Conservation (phyloP, 768 basidiomycete species). For the Tulasnella sp. region DNA sequence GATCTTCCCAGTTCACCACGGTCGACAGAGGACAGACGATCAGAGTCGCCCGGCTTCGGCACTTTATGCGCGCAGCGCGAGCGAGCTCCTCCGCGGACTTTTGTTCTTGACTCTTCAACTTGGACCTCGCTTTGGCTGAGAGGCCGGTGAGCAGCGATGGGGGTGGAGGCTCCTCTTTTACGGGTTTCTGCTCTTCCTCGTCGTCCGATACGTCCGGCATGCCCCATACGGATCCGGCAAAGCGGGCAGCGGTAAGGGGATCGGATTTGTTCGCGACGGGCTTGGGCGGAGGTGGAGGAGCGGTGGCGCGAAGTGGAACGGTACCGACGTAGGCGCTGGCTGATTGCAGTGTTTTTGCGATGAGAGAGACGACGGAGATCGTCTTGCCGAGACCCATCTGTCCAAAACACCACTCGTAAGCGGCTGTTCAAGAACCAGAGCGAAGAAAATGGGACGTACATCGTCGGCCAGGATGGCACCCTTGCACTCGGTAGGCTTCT, state of each 20-base stretch:
- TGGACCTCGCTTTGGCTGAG: conserved; percentile 58
- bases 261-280: conserved; percentile 35
- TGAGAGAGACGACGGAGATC: conserved; percentile 90
- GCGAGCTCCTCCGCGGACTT: conserved; percentile 56
- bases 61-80: conserved; percentile 75
- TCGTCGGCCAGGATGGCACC: conserved; percentile 96
- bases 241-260: conserved; percentile 57
- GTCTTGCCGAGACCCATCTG: conserved; percentile 99
- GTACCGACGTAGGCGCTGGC: conserved; percentile 60
- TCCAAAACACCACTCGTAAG: background rate
- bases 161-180: conserved; percentile 16
- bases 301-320: conserved; percentile 28
- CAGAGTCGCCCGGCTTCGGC: conserved; percentile 86
- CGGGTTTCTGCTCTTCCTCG: conserved; percentile 37
- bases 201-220: conserved; percentile 60
- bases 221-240: conserved; percentile 79
- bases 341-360: conserved; percentile 78
- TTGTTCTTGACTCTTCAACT: conserved; percentile 66
- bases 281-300: conserved; percentile 47
- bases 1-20: conserved; percentile 98
- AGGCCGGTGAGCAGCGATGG: conserved; percentile 24
- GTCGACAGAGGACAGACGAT: conserved; percentile 96
- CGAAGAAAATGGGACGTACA: conserved; percentile 54
- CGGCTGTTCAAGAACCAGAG: conserved; percentile 32
- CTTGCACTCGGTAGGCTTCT: conserved; percentile 72